These are phyloP conservation scores for Galeopsis tetrahit DNA, from an alignment of 257 asterid species.

Conservation along the genomic window DNA sequence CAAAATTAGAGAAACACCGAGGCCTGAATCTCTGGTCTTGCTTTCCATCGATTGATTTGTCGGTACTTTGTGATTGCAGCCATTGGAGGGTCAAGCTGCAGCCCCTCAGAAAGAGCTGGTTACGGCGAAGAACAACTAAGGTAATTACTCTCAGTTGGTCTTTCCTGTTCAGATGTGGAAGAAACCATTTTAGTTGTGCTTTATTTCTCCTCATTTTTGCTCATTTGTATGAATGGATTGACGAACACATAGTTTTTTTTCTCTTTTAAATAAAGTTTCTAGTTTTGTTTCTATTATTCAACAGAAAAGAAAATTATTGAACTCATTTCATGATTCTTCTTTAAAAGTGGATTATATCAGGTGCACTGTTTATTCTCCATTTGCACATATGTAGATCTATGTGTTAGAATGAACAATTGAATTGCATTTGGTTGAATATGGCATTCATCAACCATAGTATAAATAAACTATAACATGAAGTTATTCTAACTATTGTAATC, in stretches of 20 bases:
- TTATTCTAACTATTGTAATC: too few relatives aligned
- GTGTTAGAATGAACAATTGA: neutral
- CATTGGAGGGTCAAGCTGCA: conserved; percentile 36
- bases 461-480: neutral
- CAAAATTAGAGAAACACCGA: neutral
- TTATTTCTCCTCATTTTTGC: conserved; percentile 22
- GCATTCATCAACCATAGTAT: neutral
- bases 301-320: neutral
- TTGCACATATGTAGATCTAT: neutral
- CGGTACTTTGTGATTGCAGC: conserved; percentile 50
- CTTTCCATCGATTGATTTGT: neutral
- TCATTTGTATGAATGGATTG: conserved; percentile 25
- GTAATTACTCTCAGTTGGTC: conserved; percentile 4
- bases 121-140: conserved; percentile 33
- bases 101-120: conserved; percentile 47
- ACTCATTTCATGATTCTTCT: neutral
- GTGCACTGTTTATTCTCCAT: neutral
- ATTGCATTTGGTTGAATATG: neutral
- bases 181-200: neutral
- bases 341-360: neutral
- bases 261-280: neutral
- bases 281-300: neutral
- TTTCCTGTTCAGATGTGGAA: conserved; percentile 8
- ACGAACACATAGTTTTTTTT: neutral
- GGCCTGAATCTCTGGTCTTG: neutral